These are phyloP conservation scores for Sphagnum tenellum DNA, from an alignment of 225 moss, liverwort and hornwort species.

Conservation along the genomic window DNA sequence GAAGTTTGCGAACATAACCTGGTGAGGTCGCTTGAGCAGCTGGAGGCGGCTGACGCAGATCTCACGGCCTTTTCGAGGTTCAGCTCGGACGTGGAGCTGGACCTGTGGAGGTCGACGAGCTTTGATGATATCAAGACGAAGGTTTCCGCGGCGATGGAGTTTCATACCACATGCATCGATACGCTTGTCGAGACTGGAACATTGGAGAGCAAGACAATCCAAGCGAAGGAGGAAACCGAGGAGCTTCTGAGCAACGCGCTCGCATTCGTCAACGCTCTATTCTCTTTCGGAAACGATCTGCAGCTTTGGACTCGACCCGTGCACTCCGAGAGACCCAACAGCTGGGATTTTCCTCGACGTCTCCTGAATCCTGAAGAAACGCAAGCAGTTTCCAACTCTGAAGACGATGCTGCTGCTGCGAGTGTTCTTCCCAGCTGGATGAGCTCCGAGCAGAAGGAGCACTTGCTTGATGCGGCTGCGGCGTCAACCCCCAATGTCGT, in stretches of 20 bases:
- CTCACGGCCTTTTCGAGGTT: no score
- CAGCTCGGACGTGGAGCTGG: neutral
- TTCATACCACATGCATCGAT: conserved; percentile 17
- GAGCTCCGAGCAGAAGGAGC: conserved; percentile 12
- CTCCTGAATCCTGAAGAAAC: neutral
- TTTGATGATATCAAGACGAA: conserved; percentile 24
- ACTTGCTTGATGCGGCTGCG: neutral
- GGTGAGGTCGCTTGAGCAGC: conserved; percentile 16
- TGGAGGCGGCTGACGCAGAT: conserved; percentile 7
- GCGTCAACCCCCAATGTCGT: conserved; percentile 20
- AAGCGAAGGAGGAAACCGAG: neutral
- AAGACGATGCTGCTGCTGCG: neutral
- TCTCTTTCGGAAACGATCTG: conserved; percentile 15
- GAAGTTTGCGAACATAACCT: conserved; percentile 23
- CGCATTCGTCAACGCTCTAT: conserved; percentile 9
- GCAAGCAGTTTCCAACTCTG: neutral
- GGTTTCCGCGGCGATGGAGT: conserved; percentile 36
- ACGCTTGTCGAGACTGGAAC: conserved; percentile 8
- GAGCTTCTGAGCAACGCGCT: conserved; percentile 7
- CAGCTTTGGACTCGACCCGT: conserved; percentile 18
- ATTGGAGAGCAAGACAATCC: neutral
- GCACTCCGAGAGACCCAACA: no score
- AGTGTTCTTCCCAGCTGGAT: conserved; percentile 21
- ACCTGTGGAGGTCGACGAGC: neutral
- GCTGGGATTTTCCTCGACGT: no score